Conservation (phyloP, 345 rosid genomes). For the Bretschneidera sinensis region DNA sequence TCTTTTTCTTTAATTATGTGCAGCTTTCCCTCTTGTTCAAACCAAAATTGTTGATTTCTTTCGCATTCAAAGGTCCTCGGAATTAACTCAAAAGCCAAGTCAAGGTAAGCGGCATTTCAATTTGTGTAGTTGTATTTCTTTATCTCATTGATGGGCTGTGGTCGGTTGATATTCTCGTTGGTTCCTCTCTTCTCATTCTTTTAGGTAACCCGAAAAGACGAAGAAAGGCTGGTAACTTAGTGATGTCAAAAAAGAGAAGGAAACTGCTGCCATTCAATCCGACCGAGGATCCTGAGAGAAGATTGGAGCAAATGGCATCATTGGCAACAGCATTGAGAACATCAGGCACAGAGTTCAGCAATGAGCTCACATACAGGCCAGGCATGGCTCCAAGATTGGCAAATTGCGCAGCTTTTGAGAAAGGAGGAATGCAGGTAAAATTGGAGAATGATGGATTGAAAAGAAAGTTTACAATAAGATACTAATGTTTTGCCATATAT, state of each 20-base stretch:
- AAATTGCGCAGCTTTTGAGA: constrained; percentile 62
- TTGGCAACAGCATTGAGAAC: constrained; percentile 80
- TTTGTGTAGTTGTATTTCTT: neutral
- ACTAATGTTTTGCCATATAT: no score
- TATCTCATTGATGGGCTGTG: no score
- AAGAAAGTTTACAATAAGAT: no score
- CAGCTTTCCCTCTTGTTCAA: constrained; percentile 76
- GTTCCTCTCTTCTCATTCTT: neutral
- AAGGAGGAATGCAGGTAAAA: constrained; percentile 89
- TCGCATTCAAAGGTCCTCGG: constrained; percentile 51
- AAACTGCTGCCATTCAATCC: constrained; percentile 67
- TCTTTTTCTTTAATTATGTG: constrained; percentile 4
- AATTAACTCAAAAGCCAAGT: constrained; percentile 13
- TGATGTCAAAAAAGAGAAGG: constrained; percentile 72
- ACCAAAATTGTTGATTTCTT: constrained; percentile 83
- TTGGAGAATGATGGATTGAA: neutral
- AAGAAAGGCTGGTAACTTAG: constrained; percentile 46
- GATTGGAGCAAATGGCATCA: constrained; percentile 84
- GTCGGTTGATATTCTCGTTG: no score
- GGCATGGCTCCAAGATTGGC: constrained; percentile 68
- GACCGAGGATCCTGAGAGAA: constrained; percentile 51
- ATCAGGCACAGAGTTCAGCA: constrained; percentile 53
- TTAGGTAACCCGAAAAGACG: constrained; percentile 52
- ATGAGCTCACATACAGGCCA: constrained; percentile 60
- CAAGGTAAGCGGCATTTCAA: constrained; percentile 27